Conservation (phyloP, 75 land plant species). For the Ceratopteris richardii region DNA sequence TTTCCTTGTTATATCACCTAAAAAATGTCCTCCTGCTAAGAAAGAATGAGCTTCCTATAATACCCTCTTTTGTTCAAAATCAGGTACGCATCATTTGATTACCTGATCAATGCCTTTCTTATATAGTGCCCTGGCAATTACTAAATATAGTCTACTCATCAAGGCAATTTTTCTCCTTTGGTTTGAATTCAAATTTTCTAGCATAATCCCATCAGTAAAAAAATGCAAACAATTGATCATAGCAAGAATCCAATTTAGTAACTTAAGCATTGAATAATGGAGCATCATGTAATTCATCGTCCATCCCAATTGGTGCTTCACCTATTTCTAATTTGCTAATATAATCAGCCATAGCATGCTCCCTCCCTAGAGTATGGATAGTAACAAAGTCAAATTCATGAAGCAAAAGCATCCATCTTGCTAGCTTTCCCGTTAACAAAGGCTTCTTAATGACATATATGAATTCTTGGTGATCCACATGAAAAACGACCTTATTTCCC, state of each 20-base stretch:
- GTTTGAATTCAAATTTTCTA: background rate
- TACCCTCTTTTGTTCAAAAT: background rate
- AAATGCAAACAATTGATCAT: background rate
- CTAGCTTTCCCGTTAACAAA: background rate
- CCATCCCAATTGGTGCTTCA: background rate
- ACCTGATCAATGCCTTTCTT: background rate
- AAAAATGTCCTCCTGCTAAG: constrained; percentile 1
- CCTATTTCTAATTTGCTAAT: background rate
- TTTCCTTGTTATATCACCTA: background rate
- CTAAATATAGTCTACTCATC: background rate
- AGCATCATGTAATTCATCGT: constrained; percentile 1
- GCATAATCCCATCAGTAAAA: background rate
- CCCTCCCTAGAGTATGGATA: background rate
- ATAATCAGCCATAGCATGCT: background rate
- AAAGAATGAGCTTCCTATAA: background rate
- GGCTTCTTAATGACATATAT: constrained; percentile 1
- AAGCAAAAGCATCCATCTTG: background rate
- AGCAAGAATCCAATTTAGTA: background rate
- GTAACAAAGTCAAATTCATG: constrained; percentile 8
- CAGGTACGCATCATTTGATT: background rate
- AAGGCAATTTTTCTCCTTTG: background rate
- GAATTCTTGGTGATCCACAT: constrained; percentile 3
- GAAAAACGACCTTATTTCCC: background rate
- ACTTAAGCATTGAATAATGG: background rate
- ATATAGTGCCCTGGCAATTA: background rate